Evolutionary conservation across 768 basidiomycete genomes (phyloP).

Genomic region (Termitomyces titanicus): DNA sequence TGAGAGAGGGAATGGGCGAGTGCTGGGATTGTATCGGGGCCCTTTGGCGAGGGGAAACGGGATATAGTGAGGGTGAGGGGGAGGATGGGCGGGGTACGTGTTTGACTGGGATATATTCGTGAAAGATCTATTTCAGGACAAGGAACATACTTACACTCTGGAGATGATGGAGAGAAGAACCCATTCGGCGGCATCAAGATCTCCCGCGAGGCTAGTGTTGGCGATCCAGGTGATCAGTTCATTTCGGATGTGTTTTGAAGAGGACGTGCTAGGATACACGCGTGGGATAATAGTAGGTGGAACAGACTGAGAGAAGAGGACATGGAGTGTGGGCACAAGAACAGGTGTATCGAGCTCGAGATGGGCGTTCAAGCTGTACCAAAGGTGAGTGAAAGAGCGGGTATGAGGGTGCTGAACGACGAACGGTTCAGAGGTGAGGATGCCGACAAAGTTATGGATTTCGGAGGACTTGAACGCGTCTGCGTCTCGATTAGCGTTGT

Average conservation of each 20-base stretch:
- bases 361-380: conserved; percentile 32
- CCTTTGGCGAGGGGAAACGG: conserved; percentile 44
- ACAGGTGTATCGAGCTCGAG: conserved; percentile 33
- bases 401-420: conserved; percentile 23
- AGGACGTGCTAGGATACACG: conserved; percentile 27
- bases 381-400: conserved; percentile 10
- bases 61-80: conserved; percentile 66
- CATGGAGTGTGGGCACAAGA: conserved; percentile 65
- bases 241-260: conserved; percentile 31
- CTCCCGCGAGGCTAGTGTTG: conserved; percentile 62
- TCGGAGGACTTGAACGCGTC: conserved; percentile 58
- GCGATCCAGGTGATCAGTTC: conserved; percentile 75
- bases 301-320: conserved; percentile 49
- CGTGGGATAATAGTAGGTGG: conserved; percentile 36
- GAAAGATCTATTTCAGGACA: not conserved
- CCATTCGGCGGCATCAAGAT: conserved; percentile 71
- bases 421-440: conserved; percentile 64
- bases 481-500: conserved; percentile 39
- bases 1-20: conserved; percentile 52
- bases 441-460: conserved; percentile 67
- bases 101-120: conserved; percentile 43
- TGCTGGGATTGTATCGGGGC: conserved; percentile 33
- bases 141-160: conserved; percentile 50
- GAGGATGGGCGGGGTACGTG: conserved; percentile 60
- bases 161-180: conserved; percentile 57